These are phyloP conservation scores for Cryptococcus sp. DNA, from an alignment of 1,284 basidiomycete species.

Conservation along the genomic window DNA sequence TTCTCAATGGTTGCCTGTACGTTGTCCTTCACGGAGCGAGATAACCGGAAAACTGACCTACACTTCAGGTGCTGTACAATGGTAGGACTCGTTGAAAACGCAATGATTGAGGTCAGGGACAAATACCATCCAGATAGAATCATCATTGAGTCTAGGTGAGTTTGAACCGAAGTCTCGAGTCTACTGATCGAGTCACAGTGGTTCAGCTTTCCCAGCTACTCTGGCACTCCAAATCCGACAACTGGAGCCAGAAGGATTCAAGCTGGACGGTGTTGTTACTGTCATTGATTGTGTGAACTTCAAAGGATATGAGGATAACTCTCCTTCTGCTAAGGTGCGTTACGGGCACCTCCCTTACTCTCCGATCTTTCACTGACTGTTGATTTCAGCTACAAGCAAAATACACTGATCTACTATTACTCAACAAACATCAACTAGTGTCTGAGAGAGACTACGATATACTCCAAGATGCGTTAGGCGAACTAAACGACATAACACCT, in stretches of 20 bases:
- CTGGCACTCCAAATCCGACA: constrained; percentile 86
- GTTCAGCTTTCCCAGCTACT: constrained; percentile 69
- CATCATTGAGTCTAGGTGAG: constrained; percentile 85
- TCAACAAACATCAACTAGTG: constrained; percentile 82
- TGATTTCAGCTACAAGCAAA: constrained; percentile 69
- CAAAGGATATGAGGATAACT: constrained; percentile 79
- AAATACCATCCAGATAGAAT: constrained; percentile 78
- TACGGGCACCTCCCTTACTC: not conserved
- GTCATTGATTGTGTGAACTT: constrained; percentile 85
- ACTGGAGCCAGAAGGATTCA: constrained; percentile 69
- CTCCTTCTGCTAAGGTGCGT: constrained; percentile 65
- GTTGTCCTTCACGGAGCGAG: constrained; percentile 15
- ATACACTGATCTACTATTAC: constrained; percentile 80
- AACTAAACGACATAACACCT: constrained; percentile 80
- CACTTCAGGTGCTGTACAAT: constrained; percentile 73
- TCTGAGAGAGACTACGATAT: constrained; percentile 70
- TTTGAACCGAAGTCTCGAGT: constrained; percentile 5
- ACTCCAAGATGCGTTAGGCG: constrained; percentile 79
- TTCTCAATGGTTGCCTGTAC: constrained; percentile 86
- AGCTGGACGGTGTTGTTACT: constrained; percentile 80
- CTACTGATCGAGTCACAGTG: constrained; percentile 50
- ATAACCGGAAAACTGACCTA: not conserved
- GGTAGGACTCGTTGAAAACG: constrained; percentile 85
- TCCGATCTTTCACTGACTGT: not conserved
- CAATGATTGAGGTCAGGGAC: constrained; percentile 80